Base-by-base conservation (phyloP, 2,329 filamentous ascomycete species). In the Neonectria sp. region DNA sequence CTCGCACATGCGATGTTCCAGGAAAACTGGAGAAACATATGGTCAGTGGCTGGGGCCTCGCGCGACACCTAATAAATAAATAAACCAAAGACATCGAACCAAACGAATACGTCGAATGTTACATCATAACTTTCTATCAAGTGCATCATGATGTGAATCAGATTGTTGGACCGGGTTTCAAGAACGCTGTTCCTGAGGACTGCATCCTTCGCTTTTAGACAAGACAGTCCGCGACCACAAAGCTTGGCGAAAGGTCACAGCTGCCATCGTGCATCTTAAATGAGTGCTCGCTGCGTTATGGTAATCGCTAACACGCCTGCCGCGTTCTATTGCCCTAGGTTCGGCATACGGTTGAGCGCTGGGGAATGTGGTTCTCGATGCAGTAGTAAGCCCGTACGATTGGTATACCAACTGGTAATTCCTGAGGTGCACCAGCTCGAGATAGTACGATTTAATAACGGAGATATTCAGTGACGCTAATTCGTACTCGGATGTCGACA, bases 321-420 rank as follows among this genome's bases (percentile, higher is more conserved):
- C 37, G 37, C 37, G 17, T 15, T 43, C 5, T 8, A 6, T n/a
- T 43, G 3, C 40, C n/a, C 40, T 21, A 9, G 40, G 11, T 43
- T 21, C 40, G 15, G n/a, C 6, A 43, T 21, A 5, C 8, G 3
- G 8, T n/a, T 21, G 40, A 43, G 15, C 40, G 8, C 11, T 21
- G 40, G 17, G n/a, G 1, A 79, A 73, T 59, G 64, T 80, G 55
- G 63, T 81, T 27, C 57, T 80, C 1, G 79, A 81, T 35, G 78
- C 76, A 24, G 75, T 79, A 2, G 66, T 75, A 7, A 80, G 80
- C 49, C 66, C 72, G 0, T 76, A 78, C 29, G 75, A 81, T 27
- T 80, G 78, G 49, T 79, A 79, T 56, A 65, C 60, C 9, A 52
- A 68, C 33, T 53, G 56, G 75, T 77, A 64, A 21, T 72, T 67